Base-by-base conservation (phyloP, 139 green algal genomes). In the Trebouxia sp. region DNA sequence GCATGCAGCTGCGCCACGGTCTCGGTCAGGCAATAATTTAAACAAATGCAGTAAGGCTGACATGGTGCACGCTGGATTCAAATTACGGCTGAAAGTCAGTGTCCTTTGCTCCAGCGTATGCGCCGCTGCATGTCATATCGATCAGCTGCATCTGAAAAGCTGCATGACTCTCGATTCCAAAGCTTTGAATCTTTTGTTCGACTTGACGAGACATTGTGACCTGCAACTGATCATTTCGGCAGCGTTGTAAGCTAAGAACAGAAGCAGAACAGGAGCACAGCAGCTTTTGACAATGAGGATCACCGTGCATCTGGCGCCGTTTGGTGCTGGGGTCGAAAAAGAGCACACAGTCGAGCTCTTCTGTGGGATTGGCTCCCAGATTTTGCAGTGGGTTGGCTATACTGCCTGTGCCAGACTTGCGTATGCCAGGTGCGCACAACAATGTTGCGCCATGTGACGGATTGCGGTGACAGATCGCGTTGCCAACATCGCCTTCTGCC, bases 341-440 rank as follows among this genome's bases (percentile, higher is more conserved):
- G 69, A 77, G 41, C 69, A 77, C 11, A 77, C 41, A 11, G 35
- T 94, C 11, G 84, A 92, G 42, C 78, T 94, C 5, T 86, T 88
- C 39, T 94, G 90, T 48, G 91, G 90, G 7, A 74, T 87, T 20
- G 91, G 91, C 3, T 86, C 94, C 41, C 92, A 96, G 45, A 92
- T 96, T 24, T 58, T 96, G 47, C 84, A 89, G 43, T 96, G 92
- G 92, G 82, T 96, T 26, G 92, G 82, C 15, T 89, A 91, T 62
- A 82, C 91, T 20, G 82, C 88, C 11, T 96, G 92, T 69, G 80
- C 85, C 10, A 80, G 87, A 35, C 75, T 96, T 10, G 88, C 89
- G 11, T 93, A 91, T 70, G 87, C 83, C 41, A 74, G 88, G 75
- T 80, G 88, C 83, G 89, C 93, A 47, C 24, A 28, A 14, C 38